Evolutionary conservation across 352 stramenopile species (phyloP), one percentile per base, ranked within the genome.

Genomic region (Plasmopara muralis): DNA sequence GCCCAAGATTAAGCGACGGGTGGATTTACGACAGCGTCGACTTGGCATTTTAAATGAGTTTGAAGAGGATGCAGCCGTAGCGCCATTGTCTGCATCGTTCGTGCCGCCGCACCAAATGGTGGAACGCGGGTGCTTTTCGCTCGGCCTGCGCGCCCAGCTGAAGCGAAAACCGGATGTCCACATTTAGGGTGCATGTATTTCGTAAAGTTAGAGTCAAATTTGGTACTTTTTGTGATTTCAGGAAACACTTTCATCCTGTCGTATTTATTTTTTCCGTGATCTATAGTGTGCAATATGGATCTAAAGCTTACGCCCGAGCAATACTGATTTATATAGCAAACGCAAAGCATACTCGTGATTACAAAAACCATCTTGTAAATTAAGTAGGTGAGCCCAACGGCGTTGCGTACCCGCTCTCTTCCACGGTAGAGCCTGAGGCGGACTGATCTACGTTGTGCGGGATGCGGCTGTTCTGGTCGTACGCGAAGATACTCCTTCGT

Each of bases 71-170:
- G 48, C 57, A 47, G 44, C 64, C n/a, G 63, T 70, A 15, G 58
- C 49, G 39, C 48, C 62, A 39, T 51, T 86, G 38, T 71, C 79
- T 2, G 72, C 69, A 38, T 87, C 77, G 43, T 89, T 89, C 47
- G 72, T 89, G 42, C 79, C 79, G 12, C 79, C 79, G 29, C 79
- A 89, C 63, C 69, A 87, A 63, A 59, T 89, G 60, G 65, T 89
- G 10, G 59, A 87, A 45, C 74, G 64, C 20, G 74, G 82, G 49
- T 86, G 71, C 46, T 87, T 89, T 55, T 89, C 79, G 10, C 66
- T 87, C 12, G 79, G 79, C 9, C 59, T 89, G 14, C 76, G 74
- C 15, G 71, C 86, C 55, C 70, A 84, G 47, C 62, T 89, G 49
- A 89, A 89, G 60, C 74, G 72, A 6, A 75, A 78, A 16, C 76